These are phyloP conservation scores for Cytospora chrysosperma DNA, from an alignment of 2,329 filamentous ascomycete genomes.

Conservation along the genomic window DNA sequence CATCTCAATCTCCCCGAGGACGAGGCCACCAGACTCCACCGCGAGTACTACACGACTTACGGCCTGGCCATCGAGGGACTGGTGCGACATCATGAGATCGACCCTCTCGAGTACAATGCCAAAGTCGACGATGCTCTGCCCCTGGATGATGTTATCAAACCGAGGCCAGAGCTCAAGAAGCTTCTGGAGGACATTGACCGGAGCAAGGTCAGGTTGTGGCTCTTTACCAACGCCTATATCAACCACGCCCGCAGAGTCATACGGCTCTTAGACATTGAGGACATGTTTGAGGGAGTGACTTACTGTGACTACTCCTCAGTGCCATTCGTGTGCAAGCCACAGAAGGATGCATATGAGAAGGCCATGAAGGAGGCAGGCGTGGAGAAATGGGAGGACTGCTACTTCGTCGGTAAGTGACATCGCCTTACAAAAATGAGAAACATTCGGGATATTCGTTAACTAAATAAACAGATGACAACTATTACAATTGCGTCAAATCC, in stretches of 20 bases:
- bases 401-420: slow-evolving; percentile 76
- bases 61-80: slow-evolving; percentile 96
- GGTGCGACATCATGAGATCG: slow-evolving; percentile 90
- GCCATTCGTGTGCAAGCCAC: slow-evolving; percentile 83
- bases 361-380: slow-evolving; percentile 84
- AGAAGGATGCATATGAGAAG: slow-evolving; percentile 78
- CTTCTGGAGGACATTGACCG: slow-evolving; percentile 81
- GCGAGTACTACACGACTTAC: slow-evolving; percentile 93
- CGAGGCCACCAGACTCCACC: slow-evolving; percentile 83
- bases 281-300: slow-evolving; percentile 91
- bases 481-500: slow-evolving; percentile 75
- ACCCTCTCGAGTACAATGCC: slow-evolving; percentile 89
- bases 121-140: slow-evolving; percentile 95
- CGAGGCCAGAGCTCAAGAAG: slow-evolving; percentile 69
- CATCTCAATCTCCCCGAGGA: slow-evolving; percentile 73
- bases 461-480: slow-evolving; percentile 74
- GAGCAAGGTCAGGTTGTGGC: slow-evolving; percentile 82
- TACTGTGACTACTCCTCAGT: slow-evolving; percentile 82
- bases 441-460: not conserved
- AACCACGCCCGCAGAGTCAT: slow-evolving; percentile 84
- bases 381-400: slow-evolving; percentile 69
- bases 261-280: slow-evolving; percentile 74
- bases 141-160: slow-evolving; percentile 78
- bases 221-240: slow-evolving; percentile 94
- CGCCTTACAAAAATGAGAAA: too few relatives aligned